Base-by-base conservation (phyloP, 441 rosid genomes). In the Adansonia gregorii region DNA sequence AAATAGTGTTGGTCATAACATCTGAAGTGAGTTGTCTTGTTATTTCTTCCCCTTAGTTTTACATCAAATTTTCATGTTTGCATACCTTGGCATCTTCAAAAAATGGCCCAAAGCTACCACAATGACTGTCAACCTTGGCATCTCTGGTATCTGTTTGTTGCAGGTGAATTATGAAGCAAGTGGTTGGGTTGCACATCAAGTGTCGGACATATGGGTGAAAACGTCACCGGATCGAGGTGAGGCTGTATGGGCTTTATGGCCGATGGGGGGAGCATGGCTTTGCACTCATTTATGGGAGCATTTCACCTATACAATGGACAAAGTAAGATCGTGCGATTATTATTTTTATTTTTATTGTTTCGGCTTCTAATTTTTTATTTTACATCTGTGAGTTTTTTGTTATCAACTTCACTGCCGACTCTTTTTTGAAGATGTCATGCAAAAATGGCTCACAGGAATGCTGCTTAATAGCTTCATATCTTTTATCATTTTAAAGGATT, bases 201-300 rank as follows among this genome's bases (percentile, higher is more conserved):
- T 87, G 43, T 78, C 93, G 48, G 95, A 91, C 80, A 65, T 91
- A 71, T 91, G 95, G 95, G 92, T 91, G 0, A 91, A 88, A 82
- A 85, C 95, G 63, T 91, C 95, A 73, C 88, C 91, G 6, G 90
- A 87, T 82, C 65, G 60, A 54, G 95, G 95, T 60, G 87, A 87
- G 66, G 93, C 89, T 27, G 88, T 85, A 31, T 91, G 92, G 91
- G 90, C 93, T 6, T 76, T 91, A 17, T 91, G 95, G 95, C 93
- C 93, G 17, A 91, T 91, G 95, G 95, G 95, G 24, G 95, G 95
- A 72, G 89, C 95, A 67, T 91, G 95, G 93, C 87, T 88, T 49
- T 91, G 93, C 78, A 88, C 93, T 35, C 92, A 89, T 86, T 82
- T 87, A 3, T 91, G 95, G 95, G 93, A 91, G 76, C 90, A 91